Base-by-base conservation (phyloP, 331 rosid genomes). In the Malus hybrid region DNA sequence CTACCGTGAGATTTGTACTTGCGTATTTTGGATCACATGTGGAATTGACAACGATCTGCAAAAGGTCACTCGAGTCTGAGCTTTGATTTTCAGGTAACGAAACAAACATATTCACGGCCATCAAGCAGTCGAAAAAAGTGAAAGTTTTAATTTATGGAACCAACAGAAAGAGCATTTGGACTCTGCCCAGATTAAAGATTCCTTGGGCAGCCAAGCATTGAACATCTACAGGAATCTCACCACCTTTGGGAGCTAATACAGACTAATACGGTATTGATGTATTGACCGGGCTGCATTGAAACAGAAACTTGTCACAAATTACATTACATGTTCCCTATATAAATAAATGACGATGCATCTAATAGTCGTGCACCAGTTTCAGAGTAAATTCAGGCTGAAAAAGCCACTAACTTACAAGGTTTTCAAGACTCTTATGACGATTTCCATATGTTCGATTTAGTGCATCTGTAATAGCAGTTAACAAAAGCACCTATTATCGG, bases 391-490 rank as follows among this genome's bases (percentile, higher is more conserved):
- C 24, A 24, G 24, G 24, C 24, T 24, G 24, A 24, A 24, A 24
- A 24, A 24, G 24, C 24, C 24, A 82, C 31, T 56, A 66, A 86
- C 97, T 79, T 82, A 90, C 98, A 80, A 42, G 82, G 79, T 89
- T 93, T 79, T 81, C 84, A 29, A 91, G 80, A 73, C 83, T 86
- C 75, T 93, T 89, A 64, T 75, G 57, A 65, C 81, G 82, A 71
- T 85, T 85, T 75, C 98, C 98, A 73, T 89, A 78, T 46, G 97
- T 91, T 84, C 97, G 96, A 79, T 93, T 93, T 46, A 93, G 82
- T 73, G 98, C 97, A 79, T 93, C 96, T 39, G 93, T 83, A 63
- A 93, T 89, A 78, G 97, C 93, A 83, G 97, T 93, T 81, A 93
- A 73, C 79, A 93, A 18, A 72, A 93, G 90, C 48, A 93, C 93